A percentile compares a stretch with the other conserved stretches of the same genome.
Conservation (phyloP, 192 early-diverging fungal species). For the Coemansia sp. region DNA sequence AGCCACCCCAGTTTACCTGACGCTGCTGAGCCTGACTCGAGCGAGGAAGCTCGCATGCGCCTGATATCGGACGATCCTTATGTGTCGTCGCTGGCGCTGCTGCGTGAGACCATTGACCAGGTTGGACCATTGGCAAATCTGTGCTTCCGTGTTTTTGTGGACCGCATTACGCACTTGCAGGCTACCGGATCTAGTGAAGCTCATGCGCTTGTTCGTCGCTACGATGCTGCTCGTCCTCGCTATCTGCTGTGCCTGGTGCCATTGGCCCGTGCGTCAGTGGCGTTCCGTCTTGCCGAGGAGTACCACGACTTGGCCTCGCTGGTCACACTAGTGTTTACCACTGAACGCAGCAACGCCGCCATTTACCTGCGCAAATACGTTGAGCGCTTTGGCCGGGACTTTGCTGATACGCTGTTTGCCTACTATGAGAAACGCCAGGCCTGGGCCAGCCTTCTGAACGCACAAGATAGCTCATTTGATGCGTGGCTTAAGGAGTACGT, state of each 20-base stretch:
- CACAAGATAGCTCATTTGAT: slow-evolving; percentile 19
- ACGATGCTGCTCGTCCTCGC: slow-evolving; percentile 30
- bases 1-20: slow-evolving; percentile 13
- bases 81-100: slow-evolving; percentile 31
- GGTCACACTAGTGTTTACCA: slow-evolving; percentile 34
- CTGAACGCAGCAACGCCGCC: slow-evolving; percentile 25
- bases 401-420: slow-evolving; percentile 39
- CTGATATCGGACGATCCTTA: slow-evolving; percentile 23
- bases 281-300: slow-evolving; percentile 48
- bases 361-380: slow-evolving; percentile 29
- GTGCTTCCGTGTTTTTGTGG: slow-evolving; percentile 36
- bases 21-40: background rate
- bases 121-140: slow-evolving; percentile 41
- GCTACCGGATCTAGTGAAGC: slow-evolving; percentile 3
- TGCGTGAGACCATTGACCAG: slow-evolving; percentile 40
- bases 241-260: slow-evolving; percentile 43
- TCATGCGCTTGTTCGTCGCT: slow-evolving; percentile 16
- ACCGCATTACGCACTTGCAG: slow-evolving; percentile 25
- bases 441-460: slow-evolving; percentile 44
- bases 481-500: slow-evolving; percentile 33
- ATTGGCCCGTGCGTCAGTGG: slow-evolving; percentile 32
- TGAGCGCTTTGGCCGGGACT: slow-evolving; percentile 28
- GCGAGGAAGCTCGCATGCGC: background rate
- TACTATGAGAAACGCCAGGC: slow-evolving; percentile 50
- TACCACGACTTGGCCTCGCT: slow-evolving; percentile 42